These are phyloP conservation scores for Globisporangium mamillatum DNA, from an alignment of 352 stramenopile genomes.

Conservation along the genomic window DNA sequence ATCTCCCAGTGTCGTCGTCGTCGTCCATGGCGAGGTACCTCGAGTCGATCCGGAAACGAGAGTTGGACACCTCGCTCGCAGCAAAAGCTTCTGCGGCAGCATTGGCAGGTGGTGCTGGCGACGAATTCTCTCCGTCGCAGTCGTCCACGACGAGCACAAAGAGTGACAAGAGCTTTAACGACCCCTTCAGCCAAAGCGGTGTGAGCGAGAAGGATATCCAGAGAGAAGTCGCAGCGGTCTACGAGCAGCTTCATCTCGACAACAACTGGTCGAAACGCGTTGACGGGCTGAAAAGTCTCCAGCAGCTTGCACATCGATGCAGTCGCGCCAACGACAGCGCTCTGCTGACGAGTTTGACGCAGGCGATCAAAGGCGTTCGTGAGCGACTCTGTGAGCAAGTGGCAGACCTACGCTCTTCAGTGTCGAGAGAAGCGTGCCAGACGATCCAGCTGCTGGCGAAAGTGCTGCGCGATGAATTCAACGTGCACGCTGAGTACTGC, in stretches of 20 bases:
- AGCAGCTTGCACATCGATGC: slow-evolving; percentile 51
- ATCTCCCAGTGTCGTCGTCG: slow-evolving; percentile 37
- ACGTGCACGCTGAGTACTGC: slow-evolving; percentile 69
- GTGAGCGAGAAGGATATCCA: slow-evolving; percentile 64
- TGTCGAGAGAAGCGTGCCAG: slow-evolving; percentile 70
- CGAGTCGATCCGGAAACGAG: slow-evolving; percentile 42
- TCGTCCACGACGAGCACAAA: slow-evolving; percentile 37
- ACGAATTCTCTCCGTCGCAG: slow-evolving; percentile 40
- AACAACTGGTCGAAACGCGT: slow-evolving; percentile 84
- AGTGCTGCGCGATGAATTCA: slow-evolving; percentile 69
- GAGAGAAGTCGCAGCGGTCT: slow-evolving; percentile 48
- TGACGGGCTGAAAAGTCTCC: slow-evolving; percentile 57
- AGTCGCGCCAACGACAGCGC: slow-evolving; percentile 28
- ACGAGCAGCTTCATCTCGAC: slow-evolving; percentile 52
- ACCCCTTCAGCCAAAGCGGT: slow-evolving; percentile 11
- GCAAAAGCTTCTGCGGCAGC: slow-evolving; percentile 22
- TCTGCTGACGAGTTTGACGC: slow-evolving; percentile 27
- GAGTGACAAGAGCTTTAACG: slow-evolving; percentile 12
- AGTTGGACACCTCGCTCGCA: slow-evolving; percentile 24
- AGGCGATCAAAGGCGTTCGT: slow-evolving; percentile 50
- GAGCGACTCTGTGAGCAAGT: slow-evolving; percentile 74
- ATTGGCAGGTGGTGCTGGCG: slow-evolving; percentile 8
- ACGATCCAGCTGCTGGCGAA: slow-evolving; percentile 66
- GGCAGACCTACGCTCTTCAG: slow-evolving; percentile 70
- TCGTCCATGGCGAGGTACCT: slow-evolving; percentile 60